Evolutionary conservation across 495 filamentous ascomycete genomes (phyloP).

Genomic region (Choiromyces venosus): DNA sequence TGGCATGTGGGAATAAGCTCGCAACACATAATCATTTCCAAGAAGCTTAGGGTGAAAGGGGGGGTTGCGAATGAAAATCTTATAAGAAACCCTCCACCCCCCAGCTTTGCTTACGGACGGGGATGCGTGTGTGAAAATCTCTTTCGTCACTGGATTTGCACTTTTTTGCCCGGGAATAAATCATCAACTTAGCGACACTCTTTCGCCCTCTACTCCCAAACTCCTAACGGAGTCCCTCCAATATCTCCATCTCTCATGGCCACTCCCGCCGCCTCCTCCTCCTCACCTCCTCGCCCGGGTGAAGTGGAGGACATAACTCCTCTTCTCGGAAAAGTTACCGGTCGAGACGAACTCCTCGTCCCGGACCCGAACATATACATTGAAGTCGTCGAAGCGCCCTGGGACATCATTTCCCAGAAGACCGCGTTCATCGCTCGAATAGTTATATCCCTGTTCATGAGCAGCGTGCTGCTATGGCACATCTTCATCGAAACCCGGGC

Average conservation of each 20-base stretch:
- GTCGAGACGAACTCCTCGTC: constrained; percentile 13
- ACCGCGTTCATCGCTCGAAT: constrained; percentile 5
- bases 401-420: constrained; percentile 15
- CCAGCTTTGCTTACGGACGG: background rate
- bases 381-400: constrained; percentile 26
- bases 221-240: background rate
- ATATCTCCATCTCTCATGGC: constrained; percentile 12
- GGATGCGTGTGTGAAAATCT: background rate
- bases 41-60: background rate
- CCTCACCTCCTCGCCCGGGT: background rate
- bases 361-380: constrained; percentile 22
- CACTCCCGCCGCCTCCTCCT: background rate
- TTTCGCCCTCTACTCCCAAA: background rate
- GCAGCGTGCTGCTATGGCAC: constrained; percentile 12
- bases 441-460: constrained; percentile 15
- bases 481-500: constrained; percentile 8
- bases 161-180: background rate
- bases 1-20: background rate
- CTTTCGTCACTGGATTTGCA: background rate
- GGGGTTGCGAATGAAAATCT: background rate
- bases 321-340: constrained; percentile 3
- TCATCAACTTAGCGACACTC: background rate
- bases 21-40: constrained; percentile 22
- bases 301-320: constrained; percentile 4
- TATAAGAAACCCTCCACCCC: background rate